Evolutionary conservation across 768 basidiomycete species (phyloP).

Genomic region (Psilocybe subaeruginosa): DNA sequence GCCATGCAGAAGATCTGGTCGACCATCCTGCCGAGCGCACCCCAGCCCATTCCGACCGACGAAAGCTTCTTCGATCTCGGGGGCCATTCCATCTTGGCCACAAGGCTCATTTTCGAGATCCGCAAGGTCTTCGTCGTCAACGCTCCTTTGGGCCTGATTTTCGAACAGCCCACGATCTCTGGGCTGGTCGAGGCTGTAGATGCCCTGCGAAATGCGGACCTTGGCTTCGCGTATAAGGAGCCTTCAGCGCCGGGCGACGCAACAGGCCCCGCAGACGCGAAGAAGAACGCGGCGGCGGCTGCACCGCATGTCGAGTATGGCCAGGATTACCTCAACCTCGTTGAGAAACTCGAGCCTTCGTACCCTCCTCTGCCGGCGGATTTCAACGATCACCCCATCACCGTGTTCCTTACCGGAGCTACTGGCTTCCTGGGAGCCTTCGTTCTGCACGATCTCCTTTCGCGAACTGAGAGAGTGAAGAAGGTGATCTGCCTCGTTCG

Average conservation of each 20-base stretch:
- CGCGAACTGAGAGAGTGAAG: conserved; percentile 58
- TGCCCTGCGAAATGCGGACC: conserved; percentile 72
- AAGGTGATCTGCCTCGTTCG: conserved; percentile 96
- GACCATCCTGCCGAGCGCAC: conserved; percentile 75
- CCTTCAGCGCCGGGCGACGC: conserved; percentile 18
- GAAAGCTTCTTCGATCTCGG: conserved; percentile 99
- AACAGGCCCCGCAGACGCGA: conserved; percentile 13
- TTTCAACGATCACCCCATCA: conserved; percentile 56
- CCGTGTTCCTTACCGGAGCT: conserved; percentile 94
- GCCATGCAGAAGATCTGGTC: conserved; percentile 87
- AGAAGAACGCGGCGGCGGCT: conserved; percentile 19
- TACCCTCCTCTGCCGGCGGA: conserved; percentile 68
- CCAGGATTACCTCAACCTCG: conserved; percentile 71
- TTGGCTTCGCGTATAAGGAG: conserved; percentile 57
- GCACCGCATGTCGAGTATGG: conserved; percentile 67
- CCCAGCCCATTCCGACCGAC: conserved; percentile 78
- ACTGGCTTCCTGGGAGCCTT: conserved; percentile 98
- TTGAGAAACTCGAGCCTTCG: conserved; percentile 55
- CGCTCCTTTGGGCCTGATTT: conserved; percentile 90
- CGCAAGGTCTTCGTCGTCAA: conserved; percentile 90
- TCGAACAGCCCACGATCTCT: conserved; percentile 84
- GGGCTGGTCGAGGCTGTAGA: conserved; percentile 82
- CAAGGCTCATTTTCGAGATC: conserved; percentile 95
- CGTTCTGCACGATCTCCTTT: conserved; percentile 79
- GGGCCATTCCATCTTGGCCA: conserved; percentile 97